phyloP scores from a whole-genome alignment of 139 green algal species.

The Chlamydomonas incerta region DNA sequence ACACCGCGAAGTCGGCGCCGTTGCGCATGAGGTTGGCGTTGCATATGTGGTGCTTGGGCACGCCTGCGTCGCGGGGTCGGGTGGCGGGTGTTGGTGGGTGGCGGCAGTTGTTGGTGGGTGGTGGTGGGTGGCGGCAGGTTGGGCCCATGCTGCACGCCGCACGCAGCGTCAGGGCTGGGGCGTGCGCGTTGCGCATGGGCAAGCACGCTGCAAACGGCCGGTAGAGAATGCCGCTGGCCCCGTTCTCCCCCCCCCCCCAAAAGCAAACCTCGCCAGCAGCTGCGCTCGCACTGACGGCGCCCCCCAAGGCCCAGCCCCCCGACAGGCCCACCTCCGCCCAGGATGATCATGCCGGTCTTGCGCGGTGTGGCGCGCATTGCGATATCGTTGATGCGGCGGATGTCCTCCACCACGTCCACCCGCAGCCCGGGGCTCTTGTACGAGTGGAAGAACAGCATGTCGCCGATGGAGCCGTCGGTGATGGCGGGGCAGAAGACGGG shows the following conservation, averaged over 20 bases:
- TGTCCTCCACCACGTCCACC: conserved; percentile 82
- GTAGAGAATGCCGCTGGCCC: too few relatives aligned
- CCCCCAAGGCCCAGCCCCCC: not conserved
- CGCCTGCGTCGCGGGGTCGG: conserved; percentile 48
- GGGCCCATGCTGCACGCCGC: too few relatives aligned
- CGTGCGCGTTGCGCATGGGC: too few relatives aligned
- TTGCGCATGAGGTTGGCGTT: conserved; percentile 99
- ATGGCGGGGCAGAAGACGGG: conserved; percentile 96
- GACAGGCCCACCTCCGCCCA: conserved; percentile 86
- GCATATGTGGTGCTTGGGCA: conserved; percentile 99
- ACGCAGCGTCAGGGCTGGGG: too few relatives aligned
- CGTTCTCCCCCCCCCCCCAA: too few relatives aligned
- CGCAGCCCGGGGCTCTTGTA: conserved; percentile 79
- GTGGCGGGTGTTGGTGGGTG: too few relatives aligned
- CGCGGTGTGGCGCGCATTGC: conserved; percentile 85
- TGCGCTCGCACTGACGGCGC: too few relatives aligned
- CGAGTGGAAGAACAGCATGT: conserved; percentile 99
- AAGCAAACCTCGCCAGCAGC: too few relatives aligned
- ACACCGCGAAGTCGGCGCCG: conserved; percentile 95
- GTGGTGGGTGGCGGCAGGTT: too few relatives aligned
- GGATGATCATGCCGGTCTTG: conserved; percentile 93
- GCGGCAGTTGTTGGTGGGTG: too few relatives aligned
- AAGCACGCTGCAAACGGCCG: too few relatives aligned
- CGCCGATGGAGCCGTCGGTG: conserved; percentile 93
- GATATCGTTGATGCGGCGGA: conserved; percentile 93